Conservation (phyloP, 345 rosid genomes). For the Citrus maxima region DNA sequence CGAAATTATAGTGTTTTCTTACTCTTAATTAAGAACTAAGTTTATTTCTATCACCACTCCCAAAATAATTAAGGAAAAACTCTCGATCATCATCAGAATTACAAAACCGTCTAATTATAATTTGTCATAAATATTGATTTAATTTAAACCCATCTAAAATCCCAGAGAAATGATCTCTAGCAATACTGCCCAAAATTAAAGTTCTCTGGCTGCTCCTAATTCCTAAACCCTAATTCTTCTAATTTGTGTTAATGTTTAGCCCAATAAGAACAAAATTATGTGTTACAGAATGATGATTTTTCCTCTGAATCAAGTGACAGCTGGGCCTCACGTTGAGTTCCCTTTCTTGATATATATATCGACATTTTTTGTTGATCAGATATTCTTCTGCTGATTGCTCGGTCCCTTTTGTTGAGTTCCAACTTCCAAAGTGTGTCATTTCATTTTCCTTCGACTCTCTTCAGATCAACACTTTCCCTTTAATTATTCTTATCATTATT, state of each 20-base stretch:
- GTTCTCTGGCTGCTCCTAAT: not conserved
- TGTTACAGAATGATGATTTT: conserved; percentile 4
- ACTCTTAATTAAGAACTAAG: too few relatives aligned
- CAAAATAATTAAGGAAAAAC: too few relatives aligned
- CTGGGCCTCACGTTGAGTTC: not conserved
- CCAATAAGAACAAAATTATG: not conserved
- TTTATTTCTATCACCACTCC: too few relatives aligned
- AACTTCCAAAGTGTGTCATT: not conserved
- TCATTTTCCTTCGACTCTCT: not conserved
- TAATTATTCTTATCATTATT: not conserved
- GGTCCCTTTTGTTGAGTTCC: not conserved
- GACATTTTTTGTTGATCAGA: not conserved
- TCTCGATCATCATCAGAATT: too few relatives aligned
- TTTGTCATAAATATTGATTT: too few relatives aligned
- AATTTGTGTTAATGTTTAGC: not conserved
- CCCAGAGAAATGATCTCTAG: not conserved
- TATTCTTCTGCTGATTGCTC: not conserved
- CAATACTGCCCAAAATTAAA: too few relatives aligned
- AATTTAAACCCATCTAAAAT: not conserved
- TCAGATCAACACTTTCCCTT: not conserved
- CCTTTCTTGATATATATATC: not conserved
- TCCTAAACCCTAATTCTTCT: not conserved
- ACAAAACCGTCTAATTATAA: too few relatives aligned
- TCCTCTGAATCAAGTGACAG: conserved; percentile 1
- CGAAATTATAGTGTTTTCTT: too few relatives aligned